phyloP scores from a whole-genome alignment of 2,329 filamentous ascomycete species.

The Mollisiaceae sp. region DNA sequence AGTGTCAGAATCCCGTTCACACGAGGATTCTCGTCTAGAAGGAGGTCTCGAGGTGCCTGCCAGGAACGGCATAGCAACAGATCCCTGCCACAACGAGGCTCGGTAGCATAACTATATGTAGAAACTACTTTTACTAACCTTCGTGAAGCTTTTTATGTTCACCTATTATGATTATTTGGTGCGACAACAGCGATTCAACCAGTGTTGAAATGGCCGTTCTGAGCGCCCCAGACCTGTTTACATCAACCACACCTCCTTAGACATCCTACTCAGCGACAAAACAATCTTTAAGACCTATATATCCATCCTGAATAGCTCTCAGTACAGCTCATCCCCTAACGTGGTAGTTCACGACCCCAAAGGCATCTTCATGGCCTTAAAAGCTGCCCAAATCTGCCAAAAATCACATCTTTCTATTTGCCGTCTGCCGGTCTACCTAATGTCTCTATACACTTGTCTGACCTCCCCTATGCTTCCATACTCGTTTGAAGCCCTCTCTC shows the following conservation, averaged over 20 bases:
- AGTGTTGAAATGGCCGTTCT: background rate
- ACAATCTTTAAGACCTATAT: conserved; percentile 2
- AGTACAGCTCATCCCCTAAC: background rate
- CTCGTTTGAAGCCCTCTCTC: conserved; percentile 3
- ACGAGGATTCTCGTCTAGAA: background rate
- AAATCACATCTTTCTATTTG: background rate
- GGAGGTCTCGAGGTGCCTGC: background rate
- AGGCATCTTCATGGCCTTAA: conserved; percentile 1
- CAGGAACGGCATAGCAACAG: background rate
- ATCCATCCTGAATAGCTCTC: background rate
- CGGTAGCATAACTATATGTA: background rate
- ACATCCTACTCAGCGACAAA: background rate
- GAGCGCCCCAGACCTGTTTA: background rate
- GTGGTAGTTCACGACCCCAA: background rate
- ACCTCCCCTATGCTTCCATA: background rate
- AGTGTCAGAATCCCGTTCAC: background rate
- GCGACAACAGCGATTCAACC: background rate
- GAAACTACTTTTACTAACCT: background rate
- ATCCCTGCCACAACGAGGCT: background rate
- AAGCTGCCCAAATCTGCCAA: background rate
- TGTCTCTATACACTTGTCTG: conserved; percentile 1
- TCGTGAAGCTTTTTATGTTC: background rate
- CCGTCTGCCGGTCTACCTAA: background rate
- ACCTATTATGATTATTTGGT: background rate
- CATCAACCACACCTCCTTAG: background rate